phyloP scores from a whole-genome alignment of 768 basidiomycete genomes.

The Lentinula lateritia region DNA sequence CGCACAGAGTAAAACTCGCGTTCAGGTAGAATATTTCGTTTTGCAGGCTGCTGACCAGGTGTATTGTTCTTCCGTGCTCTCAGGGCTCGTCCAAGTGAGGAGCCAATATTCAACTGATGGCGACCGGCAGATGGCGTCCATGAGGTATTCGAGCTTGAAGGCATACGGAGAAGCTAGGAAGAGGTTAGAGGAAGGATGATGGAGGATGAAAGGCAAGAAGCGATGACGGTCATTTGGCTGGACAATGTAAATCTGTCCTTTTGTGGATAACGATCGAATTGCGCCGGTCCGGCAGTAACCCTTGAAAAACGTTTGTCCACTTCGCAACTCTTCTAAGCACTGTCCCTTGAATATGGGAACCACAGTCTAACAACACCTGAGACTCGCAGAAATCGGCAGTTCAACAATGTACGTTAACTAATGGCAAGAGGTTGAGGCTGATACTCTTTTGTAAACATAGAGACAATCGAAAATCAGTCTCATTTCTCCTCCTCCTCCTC shows the following conservation, averaged over 20 bases:
- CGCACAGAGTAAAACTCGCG: conserved; percentile 74
- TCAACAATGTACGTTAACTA: too few species aligned
- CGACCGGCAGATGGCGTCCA: conserved; percentile 61
- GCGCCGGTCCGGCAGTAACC: background rate
- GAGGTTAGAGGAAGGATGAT: background rate
- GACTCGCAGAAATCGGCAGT: too few species aligned
- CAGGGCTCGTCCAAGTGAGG: conserved; percentile 58
- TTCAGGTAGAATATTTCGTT: conserved; percentile 45
- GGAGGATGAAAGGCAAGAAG: background rate
- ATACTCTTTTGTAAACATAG: background rate
- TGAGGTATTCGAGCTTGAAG: conserved; percentile 30
- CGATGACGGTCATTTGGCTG: background rate
- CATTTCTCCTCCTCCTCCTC: background rate
- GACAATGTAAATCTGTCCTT: background rate
- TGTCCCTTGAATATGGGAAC: too few species aligned
- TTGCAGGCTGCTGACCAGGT: conserved; percentile 25
- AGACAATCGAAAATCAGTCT: background rate
- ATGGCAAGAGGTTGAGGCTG: too few species aligned
- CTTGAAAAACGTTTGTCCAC: too few species aligned
- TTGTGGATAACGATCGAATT: background rate
- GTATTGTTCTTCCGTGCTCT: conserved; percentile 58
- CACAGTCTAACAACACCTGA: too few species aligned
- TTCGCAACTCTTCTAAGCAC: too few species aligned
- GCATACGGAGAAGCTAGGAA: conserved; percentile 23
- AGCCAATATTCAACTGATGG: conserved; percentile 54